A percentile compares a stretch with the other conserved stretches of the same genome.
phyloP scores from a whole-genome alignment of 352 stramenopile genomes.

The Phytophthora fragariae region DNA sequence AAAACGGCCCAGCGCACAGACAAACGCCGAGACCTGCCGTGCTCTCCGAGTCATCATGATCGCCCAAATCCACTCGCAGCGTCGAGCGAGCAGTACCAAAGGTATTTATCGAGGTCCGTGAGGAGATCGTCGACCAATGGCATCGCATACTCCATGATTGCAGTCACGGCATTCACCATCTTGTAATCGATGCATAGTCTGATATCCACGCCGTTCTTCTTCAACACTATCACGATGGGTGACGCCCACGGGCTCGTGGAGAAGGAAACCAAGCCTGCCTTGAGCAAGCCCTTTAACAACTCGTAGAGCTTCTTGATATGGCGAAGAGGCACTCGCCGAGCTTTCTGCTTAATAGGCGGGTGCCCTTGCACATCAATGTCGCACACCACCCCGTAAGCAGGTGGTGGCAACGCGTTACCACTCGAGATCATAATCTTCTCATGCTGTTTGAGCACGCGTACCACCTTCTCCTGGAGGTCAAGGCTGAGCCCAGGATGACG shows the following conservation, averaged over 20 bases:
- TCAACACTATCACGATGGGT: neutral
- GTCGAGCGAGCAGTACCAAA: neutral
- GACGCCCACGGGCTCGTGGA: neutral
- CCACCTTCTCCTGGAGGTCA: neutral
- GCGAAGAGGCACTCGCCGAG: neutral
- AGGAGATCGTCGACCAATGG: neutral
- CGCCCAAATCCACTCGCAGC: neutral
- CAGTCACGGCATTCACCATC: neutral
- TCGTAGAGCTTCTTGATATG: neutral
- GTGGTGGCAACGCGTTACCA: neutral
- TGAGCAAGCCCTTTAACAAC: neutral
- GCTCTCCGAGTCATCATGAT: neutral
- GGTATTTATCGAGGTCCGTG: neutral
- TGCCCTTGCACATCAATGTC: neutral
- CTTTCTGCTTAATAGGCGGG: neutral
- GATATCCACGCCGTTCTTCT: neutral
- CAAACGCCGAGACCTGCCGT: neutral
- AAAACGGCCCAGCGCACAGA: neutral
- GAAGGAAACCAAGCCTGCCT: neutral
- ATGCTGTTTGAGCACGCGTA: neutral
- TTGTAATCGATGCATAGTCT: constrained; percentile 1
- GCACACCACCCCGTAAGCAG: neutral
- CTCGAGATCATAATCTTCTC: neutral
- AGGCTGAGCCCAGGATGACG: neutral
- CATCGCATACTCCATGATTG: neutral